Evolutionary conservation across 352 stramenopile genomes (phyloP), one percentile per base, ranked within the genome.

Genomic region (Pythium sukuiense): DNA sequence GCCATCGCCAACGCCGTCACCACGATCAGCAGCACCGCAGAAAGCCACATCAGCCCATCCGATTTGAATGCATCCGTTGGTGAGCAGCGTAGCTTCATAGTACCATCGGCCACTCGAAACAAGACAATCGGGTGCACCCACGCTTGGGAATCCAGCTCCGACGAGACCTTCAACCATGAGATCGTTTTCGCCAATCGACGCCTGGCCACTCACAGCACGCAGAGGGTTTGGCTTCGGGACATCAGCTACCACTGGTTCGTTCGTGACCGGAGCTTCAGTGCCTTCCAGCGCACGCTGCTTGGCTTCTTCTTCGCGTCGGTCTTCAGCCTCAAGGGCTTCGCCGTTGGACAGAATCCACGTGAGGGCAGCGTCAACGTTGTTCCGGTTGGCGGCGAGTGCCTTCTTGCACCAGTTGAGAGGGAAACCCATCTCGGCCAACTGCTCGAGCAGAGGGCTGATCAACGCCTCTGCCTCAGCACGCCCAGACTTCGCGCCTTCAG

Each of bases 51-150:
- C 89, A 26, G 90, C 89, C 94, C 93, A 98, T 3, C 94, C 94
- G 58, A 98, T 96, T 71, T 98, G 94, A 69, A 98, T 98, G 61
- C 95, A 95, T 48, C 93, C 93, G 37, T 96, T 96, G 0, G 90
- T 97, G 55, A 92, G 76, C 18, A 98, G 65, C n/a, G 81, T 90
- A n/a, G 94, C 94, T 83, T 98, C 92, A 66, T 96, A 98, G 67
- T 97, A 97, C 89, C 89, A 97, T 45, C 84, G 71, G 3, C 90
- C 89, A 43, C 49, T 84, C 6, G 78, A 88, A 29, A 95, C 83
- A 14, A 93, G 76, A 54, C 85, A 95, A 60, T 93, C 87, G 12
- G 85, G 85, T 6, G 86, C 87, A 33, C 84, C 87, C 59, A 97
- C 86, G 59, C 83, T 93, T 13, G 85, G 84, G 75, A 97, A 97